These are phyloP conservation scores for Arthroderma uncinatum DNA, from an alignment of 2,329 filamentous ascomycete genomes.

Conservation along the genomic window DNA sequence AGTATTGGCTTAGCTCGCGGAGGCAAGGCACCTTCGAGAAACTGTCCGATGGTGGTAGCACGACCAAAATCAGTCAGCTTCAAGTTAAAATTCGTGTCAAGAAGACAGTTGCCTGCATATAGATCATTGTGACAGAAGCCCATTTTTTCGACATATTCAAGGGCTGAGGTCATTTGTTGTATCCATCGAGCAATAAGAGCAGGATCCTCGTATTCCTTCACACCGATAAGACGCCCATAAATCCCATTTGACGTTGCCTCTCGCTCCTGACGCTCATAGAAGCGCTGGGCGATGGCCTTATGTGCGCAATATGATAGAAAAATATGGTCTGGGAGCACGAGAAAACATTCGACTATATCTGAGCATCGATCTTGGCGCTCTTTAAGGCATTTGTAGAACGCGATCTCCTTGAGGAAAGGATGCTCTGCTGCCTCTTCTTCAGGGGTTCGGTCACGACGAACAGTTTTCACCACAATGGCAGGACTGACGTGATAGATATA, in stretches of 20 bases:
- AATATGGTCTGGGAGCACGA: slow-evolving; percentile 13
- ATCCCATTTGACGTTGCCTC: slow-evolving; percentile 5
- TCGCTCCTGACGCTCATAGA: slow-evolving; percentile 11
- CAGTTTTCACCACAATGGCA: background rate
- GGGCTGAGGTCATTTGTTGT: slow-evolving; percentile 15
- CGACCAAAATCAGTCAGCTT: slow-evolving; percentile 15
- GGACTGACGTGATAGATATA: background rate
- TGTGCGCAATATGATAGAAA: slow-evolving; percentile 14
- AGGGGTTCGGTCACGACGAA: background rate
- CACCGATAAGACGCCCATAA: slow-evolving; percentile 10
- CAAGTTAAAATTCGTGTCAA: slow-evolving; percentile 13
- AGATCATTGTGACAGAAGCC: slow-evolving; percentile 15
- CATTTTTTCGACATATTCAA: slow-evolving; percentile 16
- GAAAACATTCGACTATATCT: slow-evolving; percentile 15
- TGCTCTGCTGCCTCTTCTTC: background rate
- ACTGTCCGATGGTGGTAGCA: slow-evolving; percentile 16
- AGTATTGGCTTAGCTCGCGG: slow-evolving; percentile 13
- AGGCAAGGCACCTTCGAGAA: slow-evolving; percentile 11
- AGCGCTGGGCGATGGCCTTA: slow-evolving; percentile 4
- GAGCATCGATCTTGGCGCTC: slow-evolving; percentile 11
- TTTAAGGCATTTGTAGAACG: slow-evolving; percentile 14
- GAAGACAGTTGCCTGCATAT: slow-evolving; percentile 12
- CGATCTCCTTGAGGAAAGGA: slow-evolving; percentile 11
- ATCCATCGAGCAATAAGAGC: slow-evolving; percentile 16
- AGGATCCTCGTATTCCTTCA: slow-evolving; percentile 16